phyloP scores from a whole-genome alignment of 2,329 filamentous ascomycete genomes.

The Clonostachys sp. region DNA sequence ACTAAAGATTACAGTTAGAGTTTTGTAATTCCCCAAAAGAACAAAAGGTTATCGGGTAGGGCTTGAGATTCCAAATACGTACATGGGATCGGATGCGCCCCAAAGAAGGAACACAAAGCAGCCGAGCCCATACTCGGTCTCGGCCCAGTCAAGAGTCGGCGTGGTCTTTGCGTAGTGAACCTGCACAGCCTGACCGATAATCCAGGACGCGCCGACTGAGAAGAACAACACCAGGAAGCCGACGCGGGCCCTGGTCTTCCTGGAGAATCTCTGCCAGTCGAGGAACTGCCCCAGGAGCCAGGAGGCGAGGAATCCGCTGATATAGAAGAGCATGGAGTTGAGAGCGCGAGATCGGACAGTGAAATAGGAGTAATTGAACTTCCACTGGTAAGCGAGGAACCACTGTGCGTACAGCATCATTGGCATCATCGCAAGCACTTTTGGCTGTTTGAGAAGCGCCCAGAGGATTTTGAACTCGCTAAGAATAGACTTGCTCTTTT shows the following conservation, averaged over 20 bases:
- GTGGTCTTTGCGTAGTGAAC: slow-evolving; percentile 12
- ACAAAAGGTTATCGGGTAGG: neutral
- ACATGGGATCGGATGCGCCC: neutral
- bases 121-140: slow-evolving; percentile 10
- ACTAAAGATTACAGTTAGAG: neutral
- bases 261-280: slow-evolving; percentile 11
- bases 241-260: slow-evolving; percentile 11
- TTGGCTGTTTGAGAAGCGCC: slow-evolving; percentile 2
- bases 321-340: slow-evolving; percentile 12
- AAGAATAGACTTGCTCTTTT: slow-evolving; percentile 3
- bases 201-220: slow-evolving; percentile 17
- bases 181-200: slow-evolving; percentile 20
- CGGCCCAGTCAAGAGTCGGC: slow-evolving; percentile 18
- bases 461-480: slow-evolving; percentile 6
- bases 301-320: slow-evolving; percentile 15
- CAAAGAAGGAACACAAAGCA: slow-evolving; percentile 1
- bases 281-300: slow-evolving; percentile 15
- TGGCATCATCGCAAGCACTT: slow-evolving; percentile 1
- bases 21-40: neutral
- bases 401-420: slow-evolving; percentile 2
- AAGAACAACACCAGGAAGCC: slow-evolving; percentile 14
- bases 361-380: slow-evolving; percentile 12
- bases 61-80: neutral
- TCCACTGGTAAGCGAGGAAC: slow-evolving; percentile 7
- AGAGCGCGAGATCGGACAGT: slow-evolving; percentile 10